phyloP scores from a whole-genome alignment of 176 grass and related monocot species.

The Oryza meridionalis region DNA sequence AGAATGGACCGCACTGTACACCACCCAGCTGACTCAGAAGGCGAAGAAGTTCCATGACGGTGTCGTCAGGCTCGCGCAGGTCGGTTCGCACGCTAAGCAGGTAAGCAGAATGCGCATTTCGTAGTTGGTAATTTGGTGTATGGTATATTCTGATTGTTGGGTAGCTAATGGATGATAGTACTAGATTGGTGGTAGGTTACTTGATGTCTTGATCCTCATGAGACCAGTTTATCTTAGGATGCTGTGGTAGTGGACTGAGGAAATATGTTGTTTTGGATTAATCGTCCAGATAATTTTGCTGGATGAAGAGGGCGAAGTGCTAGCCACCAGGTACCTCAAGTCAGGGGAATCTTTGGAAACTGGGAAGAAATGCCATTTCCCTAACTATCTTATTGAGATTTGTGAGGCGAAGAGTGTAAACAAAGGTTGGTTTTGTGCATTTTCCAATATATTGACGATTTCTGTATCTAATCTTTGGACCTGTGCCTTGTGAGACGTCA shows the following conservation, averaged over 20 bases:
- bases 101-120: conserved; percentile 32
- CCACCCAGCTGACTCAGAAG: conserved; percentile 72
- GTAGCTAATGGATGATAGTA: background rate
- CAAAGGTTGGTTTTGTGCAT: conserved; percentile 48
- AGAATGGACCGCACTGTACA: conserved; percentile 72
- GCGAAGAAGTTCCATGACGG: conserved; percentile 84
- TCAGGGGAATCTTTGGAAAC: conserved; percentile 59
- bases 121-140: conserved; percentile 4
- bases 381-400: conserved; percentile 64
- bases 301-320: conserved; percentile 61
- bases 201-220: conserved; percentile 1
- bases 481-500: background rate
- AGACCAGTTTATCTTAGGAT: conserved; percentile 12
- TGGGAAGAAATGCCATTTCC: conserved; percentile 55
- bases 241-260: background rate
- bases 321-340: conserved; percentile 66
- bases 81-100: conserved; percentile 59
- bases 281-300: conserved; percentile 61
- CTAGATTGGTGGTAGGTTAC: background rate
- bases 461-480: background rate
- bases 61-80: conserved; percentile 49
- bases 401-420: conserved; percentile 39
- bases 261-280: conserved; percentile 11
- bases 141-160: background rate
- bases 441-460: background rate